Conservation (phyloP, 2,329 filamentous ascomycete species). For the Sporothrix protearum region DNA sequence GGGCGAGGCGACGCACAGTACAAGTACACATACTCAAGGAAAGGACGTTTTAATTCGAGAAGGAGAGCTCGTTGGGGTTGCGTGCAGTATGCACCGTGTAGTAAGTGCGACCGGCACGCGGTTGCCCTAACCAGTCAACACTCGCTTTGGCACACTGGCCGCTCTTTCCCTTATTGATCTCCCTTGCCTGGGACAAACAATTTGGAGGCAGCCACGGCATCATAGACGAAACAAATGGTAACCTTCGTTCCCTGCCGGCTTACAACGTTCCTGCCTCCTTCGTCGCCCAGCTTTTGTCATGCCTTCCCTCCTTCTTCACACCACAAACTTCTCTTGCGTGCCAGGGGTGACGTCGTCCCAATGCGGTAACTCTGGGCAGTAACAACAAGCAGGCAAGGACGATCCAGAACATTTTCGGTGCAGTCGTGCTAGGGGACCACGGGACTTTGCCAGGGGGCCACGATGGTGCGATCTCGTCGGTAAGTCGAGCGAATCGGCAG, state of each 20-base stretch:
- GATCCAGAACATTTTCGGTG: background rate
- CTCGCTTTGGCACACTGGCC: background rate
- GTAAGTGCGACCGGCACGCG: background rate
- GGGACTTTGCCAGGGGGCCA: background rate
- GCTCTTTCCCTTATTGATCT: background rate
- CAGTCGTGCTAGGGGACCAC: background rate
- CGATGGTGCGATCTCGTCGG: background rate
- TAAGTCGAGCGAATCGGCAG: slow-evolving; percentile 8
- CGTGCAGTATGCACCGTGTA: slow-evolving; percentile 1
- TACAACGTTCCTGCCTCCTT: background rate
- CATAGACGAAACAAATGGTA: background rate
- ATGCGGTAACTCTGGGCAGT: background rate
- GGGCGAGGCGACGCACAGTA: background rate
- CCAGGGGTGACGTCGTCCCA: background rate
- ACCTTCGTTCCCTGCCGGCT: background rate
- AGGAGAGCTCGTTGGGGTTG: background rate
- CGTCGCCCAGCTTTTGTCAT: background rate
- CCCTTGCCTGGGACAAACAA: background rate
- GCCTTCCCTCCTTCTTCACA: background rate
- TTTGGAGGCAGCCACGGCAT: background rate
- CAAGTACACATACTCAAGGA: too few species aligned
- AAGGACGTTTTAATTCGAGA: background rate
- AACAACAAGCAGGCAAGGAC: background rate
- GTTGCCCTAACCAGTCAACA: background rate
- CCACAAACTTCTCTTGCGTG: background rate